Conservation (phyloP, 768 basidiomycete species). For the Phylloporus sp. region DNA sequence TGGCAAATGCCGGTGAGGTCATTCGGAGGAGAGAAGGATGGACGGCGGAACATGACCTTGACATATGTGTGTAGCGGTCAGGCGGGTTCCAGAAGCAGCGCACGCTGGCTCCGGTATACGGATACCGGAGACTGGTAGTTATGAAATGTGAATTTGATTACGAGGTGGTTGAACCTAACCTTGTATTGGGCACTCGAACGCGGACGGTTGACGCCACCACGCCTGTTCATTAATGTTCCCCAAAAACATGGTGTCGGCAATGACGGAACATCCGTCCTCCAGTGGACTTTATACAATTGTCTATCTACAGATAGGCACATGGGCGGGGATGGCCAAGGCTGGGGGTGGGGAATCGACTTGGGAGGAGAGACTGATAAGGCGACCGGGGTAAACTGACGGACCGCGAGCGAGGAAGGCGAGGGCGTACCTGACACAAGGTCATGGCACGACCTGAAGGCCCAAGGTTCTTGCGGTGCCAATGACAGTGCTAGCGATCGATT, state of each 20-base stretch:
- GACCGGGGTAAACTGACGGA: conserved; percentile 19
- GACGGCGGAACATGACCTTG: conserved; percentile 26
- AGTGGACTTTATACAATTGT: conserved; percentile 13
- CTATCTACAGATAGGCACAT: conserved; percentile 27
- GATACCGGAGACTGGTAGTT: conserved; percentile 31
- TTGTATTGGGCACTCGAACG: conserved; percentile 29
- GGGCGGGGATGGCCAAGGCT: conserved; percentile 10
- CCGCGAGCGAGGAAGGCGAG: conserved; percentile 16
- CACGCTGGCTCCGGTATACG: conserved; percentile 26
- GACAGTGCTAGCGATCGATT: conserved; percentile 84
- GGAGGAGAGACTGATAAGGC: conserved; percentile 25
- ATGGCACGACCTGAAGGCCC: conserved; percentile 88
- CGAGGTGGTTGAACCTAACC: conserved; percentile 36
- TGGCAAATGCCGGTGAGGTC: conserved; percentile 43
- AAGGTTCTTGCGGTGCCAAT: conserved; percentile 85
- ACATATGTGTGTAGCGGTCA: conserved; percentile 18
- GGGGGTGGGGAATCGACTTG: conserved; percentile 8
- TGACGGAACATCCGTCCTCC: conserved; percentile 20
- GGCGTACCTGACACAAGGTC: conserved; percentile 33
- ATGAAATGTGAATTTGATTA: conserved; percentile 43
- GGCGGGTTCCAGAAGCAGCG: conserved; percentile 28
- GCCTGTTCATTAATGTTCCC: conserved; percentile 32
- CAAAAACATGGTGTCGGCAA: conserved; percentile 30
- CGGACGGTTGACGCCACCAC: conserved; percentile 29
- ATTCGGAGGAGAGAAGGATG: conserved; percentile 48